Conservation (phyloP, 805 yeast genomes). For the Candida sithepensis region DNA sequence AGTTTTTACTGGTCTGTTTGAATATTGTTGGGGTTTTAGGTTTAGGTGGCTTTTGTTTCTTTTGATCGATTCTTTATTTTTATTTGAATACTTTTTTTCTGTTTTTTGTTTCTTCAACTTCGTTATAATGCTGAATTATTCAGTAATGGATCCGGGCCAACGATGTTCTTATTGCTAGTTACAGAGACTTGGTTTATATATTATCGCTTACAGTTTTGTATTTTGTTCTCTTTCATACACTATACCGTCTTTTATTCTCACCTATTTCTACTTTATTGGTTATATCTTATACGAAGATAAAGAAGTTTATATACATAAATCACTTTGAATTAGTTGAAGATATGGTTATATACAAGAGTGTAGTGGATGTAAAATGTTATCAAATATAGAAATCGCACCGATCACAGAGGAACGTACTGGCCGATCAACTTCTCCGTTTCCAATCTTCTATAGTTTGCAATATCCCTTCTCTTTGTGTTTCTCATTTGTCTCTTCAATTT, state of each 20-base stretch:
- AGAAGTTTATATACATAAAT: background rate
- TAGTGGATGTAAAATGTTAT: background rate
- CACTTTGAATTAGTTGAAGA: background rate
- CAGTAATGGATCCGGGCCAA: background rate
- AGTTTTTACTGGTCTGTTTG: background rate
- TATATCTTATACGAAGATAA: background rate
- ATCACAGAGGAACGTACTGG: constrained; percentile 37
- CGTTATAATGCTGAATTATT: background rate
- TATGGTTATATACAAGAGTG: background rate
- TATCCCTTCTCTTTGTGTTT: constrained; percentile 40
- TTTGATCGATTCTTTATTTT: no score
- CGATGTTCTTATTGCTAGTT: background rate
- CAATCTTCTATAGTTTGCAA: constrained; percentile 19
- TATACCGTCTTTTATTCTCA: constrained; percentile 12
- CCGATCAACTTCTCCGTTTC: constrained; percentile 35
- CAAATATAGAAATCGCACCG: constrained; percentile 12
- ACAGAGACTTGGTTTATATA: background rate
- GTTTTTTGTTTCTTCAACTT: background rate
- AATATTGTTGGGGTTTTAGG: background rate
- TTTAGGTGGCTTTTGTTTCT: background rate
- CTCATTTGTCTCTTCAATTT: constrained; percentile 41
- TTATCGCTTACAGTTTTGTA: background rate
- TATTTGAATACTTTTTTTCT: background rate
- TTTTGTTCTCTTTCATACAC: background rate
- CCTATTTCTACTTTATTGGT: background rate